Evolutionary conservation across 352 stramenopile species (phyloP).

Genomic region (Phytophthora agathidicida): DNA sequence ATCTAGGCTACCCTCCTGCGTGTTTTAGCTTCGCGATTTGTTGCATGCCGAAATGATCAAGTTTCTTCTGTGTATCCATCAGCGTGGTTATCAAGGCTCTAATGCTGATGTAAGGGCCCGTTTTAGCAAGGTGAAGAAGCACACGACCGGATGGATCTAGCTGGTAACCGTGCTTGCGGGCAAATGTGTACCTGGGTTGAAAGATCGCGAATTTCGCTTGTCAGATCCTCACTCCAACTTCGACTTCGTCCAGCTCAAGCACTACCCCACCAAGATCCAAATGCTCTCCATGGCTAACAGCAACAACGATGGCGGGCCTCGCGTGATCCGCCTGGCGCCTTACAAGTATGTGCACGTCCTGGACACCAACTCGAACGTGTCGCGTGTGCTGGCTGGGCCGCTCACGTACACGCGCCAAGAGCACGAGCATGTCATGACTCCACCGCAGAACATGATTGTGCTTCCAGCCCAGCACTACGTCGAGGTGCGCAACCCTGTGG

Average conservation of each 20-base stretch:
- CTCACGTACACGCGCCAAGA: constrained; percentile 85
- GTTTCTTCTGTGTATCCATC: too few relatives aligned
- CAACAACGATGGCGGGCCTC: constrained; percentile 50
- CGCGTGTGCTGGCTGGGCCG: constrained; percentile 74
- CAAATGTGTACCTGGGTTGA: constrained; percentile 24
- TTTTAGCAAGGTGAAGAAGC: too few relatives aligned
- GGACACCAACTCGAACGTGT: constrained; percentile 87
- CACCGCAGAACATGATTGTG: constrained; percentile 76
- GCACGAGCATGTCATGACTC: constrained; percentile 75
- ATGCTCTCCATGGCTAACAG: constrained; percentile 21
- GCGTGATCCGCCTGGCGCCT: constrained; percentile 74
- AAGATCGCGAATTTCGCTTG: constrained; percentile 11
- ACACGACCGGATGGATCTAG: too few relatives aligned
- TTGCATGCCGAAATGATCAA: too few relatives aligned
- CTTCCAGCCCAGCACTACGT: constrained; percentile 80
- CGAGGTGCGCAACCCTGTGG: constrained; percentile 74
- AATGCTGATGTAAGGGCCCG: too few relatives aligned
- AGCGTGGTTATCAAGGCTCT: too few relatives aligned
- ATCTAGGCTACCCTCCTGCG: constrained; percentile 40
- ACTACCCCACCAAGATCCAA: constrained; percentile 1
- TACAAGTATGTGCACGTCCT: constrained; percentile 89
- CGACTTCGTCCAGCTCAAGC: constrained; percentile 10
- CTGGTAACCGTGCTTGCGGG: too few relatives aligned
- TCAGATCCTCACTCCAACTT: constrained; percentile 19
- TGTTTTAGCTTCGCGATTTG: too few relatives aligned